A percentile compares a stretch with the other conserved stretches of the same genome.
Evolutionary conservation across 2,329 filamentous ascomycete genomes (phyloP).

Genomic region (Conoideocrella luteorostrata): DNA sequence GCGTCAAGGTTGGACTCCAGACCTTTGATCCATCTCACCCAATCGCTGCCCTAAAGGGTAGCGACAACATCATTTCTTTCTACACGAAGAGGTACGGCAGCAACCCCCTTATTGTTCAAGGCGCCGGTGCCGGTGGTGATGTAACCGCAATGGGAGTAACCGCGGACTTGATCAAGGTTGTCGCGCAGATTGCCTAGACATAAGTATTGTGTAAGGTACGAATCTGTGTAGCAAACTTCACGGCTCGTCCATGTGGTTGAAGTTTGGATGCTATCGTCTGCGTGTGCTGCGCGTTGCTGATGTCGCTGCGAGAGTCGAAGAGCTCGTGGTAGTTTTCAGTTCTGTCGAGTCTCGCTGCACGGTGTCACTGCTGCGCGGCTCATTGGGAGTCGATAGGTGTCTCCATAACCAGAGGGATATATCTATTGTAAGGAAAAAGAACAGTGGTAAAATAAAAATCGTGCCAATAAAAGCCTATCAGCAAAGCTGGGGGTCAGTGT

Average conservation of each 20-base stretch:
- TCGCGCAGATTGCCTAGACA: slow-evolving; percentile 57
- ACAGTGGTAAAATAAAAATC: slow-evolving; percentile 39
- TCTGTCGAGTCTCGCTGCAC: not conserved
- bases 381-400: slow-evolving; percentile 21
- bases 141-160: slow-evolving; percentile 98
- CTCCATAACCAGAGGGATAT: slow-evolving; percentile 48
- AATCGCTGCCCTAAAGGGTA: slow-evolving; percentile 91
- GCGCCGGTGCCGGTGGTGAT: slow-evolving; percentile 86
- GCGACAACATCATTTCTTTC: slow-evolving; percentile 98
- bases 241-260: too few relatives aligned
- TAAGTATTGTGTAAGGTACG: too few relatives aligned
- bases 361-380: slow-evolving; percentile 1
- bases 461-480: slow-evolving; percentile 37
- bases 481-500: slow-evolving; percentile 9
- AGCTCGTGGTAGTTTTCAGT: not conserved
- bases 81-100: slow-evolving; percentile 91
- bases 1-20: slow-evolving; percentile 88
- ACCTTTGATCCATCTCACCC: slow-evolving; percentile 82
- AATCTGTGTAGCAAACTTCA: too few relatives aligned
- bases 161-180: slow-evolving; percentile 84
- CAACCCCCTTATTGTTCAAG: slow-evolving; percentile 90
- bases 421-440: slow-evolving; percentile 44
- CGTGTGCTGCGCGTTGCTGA: slow-evolving; percentile 3
- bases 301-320: slow-evolving; percentile 2
- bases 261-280: slow-evolving; percentile 6